Conservation (phyloP, 768 basidiomycete species). For the Collybiopsis confluens region DNA sequence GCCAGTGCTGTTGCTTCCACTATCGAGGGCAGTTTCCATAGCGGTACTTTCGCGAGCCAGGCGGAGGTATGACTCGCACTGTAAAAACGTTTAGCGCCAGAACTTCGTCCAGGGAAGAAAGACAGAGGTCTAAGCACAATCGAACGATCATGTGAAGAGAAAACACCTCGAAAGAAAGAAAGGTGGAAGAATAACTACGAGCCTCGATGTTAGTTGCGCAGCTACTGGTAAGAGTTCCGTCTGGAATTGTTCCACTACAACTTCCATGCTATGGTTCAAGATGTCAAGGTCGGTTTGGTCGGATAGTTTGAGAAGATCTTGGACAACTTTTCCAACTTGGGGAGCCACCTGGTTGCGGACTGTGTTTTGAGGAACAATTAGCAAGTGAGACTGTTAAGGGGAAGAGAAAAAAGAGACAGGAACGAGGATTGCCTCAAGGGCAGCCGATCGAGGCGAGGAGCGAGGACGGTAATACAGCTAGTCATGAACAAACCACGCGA, state of each 20-base stretch:
- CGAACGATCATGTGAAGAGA: background rate
- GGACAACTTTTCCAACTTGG: conserved; percentile 82
- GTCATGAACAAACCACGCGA: too few relatives aligned
- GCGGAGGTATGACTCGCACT: conserved; percentile 84
- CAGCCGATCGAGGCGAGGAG: background rate
- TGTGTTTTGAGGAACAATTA: conserved; percentile 19
- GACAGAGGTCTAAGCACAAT: background rate
- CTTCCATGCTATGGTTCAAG: conserved; percentile 77
- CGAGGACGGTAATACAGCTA: background rate
- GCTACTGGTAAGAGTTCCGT: conserved; percentile 83
- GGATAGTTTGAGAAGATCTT: conserved; percentile 86
- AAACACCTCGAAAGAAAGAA: too few relatives aligned
- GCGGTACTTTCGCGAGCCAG: conserved; percentile 61
- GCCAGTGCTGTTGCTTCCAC: conserved; percentile 34
- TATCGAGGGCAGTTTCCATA: conserved; percentile 47
- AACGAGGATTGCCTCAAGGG: too few relatives aligned
- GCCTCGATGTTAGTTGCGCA: conserved; percentile 68
- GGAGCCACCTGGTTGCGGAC: conserved; percentile 69
- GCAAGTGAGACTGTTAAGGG: background rate
- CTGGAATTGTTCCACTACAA: conserved; percentile 83
- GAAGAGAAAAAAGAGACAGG: conserved; percentile 4
- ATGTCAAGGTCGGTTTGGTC: conserved; percentile 89
- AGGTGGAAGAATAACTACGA: too few relatives aligned
- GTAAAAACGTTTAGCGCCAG: too few relatives aligned
- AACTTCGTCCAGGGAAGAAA: too few relatives aligned